Percentiles rank a stretch among this genome's conserved stretches.
phyloP scores from a whole-genome alignment of 257 asterid species.

The Nicotiana undulata region DNA sequence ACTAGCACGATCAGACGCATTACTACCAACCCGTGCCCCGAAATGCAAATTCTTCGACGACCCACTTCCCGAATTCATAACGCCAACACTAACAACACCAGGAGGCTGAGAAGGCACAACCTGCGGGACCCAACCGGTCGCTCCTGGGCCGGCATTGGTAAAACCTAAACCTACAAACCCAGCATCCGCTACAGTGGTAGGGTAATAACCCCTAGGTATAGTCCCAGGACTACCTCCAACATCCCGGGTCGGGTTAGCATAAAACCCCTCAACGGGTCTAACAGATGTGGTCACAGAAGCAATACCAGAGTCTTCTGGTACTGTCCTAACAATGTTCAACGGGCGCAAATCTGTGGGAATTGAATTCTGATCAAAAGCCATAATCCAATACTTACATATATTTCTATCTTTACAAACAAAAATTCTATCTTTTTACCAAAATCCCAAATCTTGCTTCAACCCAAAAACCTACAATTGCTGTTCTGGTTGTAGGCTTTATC shows the following conservation, averaged over 20 bases:
- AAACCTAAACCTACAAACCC: constrained; percentile 50
- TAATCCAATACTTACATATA: constrained; percentile 7
- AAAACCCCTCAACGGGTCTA: constrained; percentile 60
- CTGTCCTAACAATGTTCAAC: constrained; percentile 42
- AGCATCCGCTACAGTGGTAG: constrained; percentile 36
- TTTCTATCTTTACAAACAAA: not conserved
- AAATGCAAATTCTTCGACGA: constrained; percentile 18
- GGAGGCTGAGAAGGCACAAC: constrained; percentile 37
- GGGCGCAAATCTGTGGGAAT: constrained; percentile 74
- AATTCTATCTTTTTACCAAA: not conserved
- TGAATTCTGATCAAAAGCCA: constrained; percentile 83
- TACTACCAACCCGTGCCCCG: constrained; percentile 26
- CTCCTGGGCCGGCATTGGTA: constrained; percentile 43
- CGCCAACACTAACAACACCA: constrained; percentile 24
- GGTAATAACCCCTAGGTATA: constrained; percentile 53
- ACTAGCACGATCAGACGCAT: constrained; percentile 55
- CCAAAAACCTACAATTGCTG: not conserved
- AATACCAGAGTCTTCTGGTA: constrained; percentile 62
- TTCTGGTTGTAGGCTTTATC: not conserved
- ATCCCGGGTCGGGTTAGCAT: constrained; percentile 38
- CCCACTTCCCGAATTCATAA: constrained; percentile 33
- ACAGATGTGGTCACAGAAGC: constrained; percentile 48
- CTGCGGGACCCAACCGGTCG: constrained; percentile 57
- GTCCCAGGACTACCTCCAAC: constrained; percentile 37
- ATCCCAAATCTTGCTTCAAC: not conserved